Evolutionary conservation across 208 protist species (phyloP), one percentile per base, ranked within the genome.

Genomic region (Wallacemonas sp.): DNA sequence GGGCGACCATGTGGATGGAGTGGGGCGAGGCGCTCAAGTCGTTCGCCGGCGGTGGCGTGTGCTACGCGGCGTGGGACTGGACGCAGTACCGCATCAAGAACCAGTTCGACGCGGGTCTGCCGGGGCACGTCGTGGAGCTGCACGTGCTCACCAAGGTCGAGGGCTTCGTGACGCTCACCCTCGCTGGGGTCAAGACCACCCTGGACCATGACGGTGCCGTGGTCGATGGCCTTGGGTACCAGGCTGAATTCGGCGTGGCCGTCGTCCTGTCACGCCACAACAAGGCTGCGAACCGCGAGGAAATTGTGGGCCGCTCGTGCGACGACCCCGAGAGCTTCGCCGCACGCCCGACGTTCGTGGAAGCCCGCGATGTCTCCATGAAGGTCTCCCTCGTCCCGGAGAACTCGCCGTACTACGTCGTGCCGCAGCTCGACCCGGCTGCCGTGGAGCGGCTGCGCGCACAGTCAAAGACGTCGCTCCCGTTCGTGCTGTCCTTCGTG

Each of bases 1-100:
- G 80, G 22, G 86, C 81, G 7, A 77, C 76, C 45, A 85, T 96
- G 59, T 96, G 91, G 88, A 77, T 96, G 71, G 71, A 74, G 42
- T 94, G 87, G 88, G 57, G 32, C 0, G 91, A 93, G 55, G 77
- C 73, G n/a, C 74, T 87, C 29, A 38, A 63, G 3, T 76, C 79
- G 50, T 96, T 96, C 55, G 72, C 69, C n/a, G 83, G 82, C 10
- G 84, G 85, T 38, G 80, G 82, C 32, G 86, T 92, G 28, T 83
- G 80, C 70, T 91, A 88, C 65, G 70, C 85, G 42, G 64, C 72
- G 23, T 76, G 70, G 61, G 20, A 50, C 41, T 70, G 65, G 62
- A 31, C 75, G 20, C 74, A 86, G 48, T 89, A 91, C 61, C 80
- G 84, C 16, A 54, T 86, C 7, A 39, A 48, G 48, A 69, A 67